Evolutionary conservation across 2,329 filamentous ascomycete species (phyloP), one percentile per base, ranked within the genome.

Genomic region (Aspergillus ochraceus): DNA sequence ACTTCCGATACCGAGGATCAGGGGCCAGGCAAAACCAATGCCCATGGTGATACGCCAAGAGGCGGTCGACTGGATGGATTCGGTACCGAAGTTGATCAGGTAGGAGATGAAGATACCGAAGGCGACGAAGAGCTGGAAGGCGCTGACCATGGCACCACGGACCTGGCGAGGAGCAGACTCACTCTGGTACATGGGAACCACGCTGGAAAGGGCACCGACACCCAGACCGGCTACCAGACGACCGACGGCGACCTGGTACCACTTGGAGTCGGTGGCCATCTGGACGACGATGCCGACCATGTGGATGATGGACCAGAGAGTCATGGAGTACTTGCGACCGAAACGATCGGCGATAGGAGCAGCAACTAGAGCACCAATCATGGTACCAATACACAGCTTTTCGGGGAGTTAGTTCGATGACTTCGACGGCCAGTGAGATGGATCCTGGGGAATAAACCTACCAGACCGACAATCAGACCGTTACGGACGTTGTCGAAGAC

Each of bases 21-120:
- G 71, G 4, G 84, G 80, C 79, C 82, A 86, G 66, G 85, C 79
- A 65, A 85, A 86, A 20, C 83, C 83, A 52, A 87, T 77, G 6
- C 84, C 84, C 79, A 86, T 85, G 45, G 78, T 76, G 59, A 81
- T 79, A 24, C 79, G 73, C 79, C 79, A 81, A 1, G 77, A 77
- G 30, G 72, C 74, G 79, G 71, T 87, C 49, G 71, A 74, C 8
- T 72, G 22, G 52, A 76, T 73, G 24, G 60, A 64, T 57, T 78
- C 72, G 3, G 79, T 81, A 29, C 80, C 80, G 59, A 71, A 81
- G 72, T 81, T 81, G 73, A 82, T 76, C 57, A 78, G 73, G 65
- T 80, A 77, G 57, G 80, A 79, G 62, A 80, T 75, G 61, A 81
- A 77, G 63, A 82, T 81, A 59, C 80, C 79, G 30, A 81, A 72